phyloP scores from a whole-genome alignment of 2,329 filamentous ascomycete genomes.

The Colletotrichum cereale region DNA sequence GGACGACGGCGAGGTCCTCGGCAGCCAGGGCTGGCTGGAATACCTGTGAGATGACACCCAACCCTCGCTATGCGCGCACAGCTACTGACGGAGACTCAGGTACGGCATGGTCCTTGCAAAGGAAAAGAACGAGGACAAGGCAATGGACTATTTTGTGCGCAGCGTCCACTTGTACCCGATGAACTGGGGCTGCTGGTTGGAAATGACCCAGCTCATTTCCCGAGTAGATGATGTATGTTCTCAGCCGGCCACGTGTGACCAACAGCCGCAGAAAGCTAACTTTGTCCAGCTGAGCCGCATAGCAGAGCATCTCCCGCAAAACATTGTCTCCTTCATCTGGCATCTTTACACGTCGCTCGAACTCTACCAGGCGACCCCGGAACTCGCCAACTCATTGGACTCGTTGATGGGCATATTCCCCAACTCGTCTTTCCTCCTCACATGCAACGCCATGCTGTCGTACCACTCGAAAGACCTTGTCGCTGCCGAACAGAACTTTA shows the following conservation, averaged over 20 bases:
- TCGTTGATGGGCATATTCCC: conserved; percentile 89
- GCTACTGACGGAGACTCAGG: conserved; percentile 49
- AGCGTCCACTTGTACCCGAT: conserved; percentile 92
- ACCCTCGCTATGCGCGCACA: background rate
- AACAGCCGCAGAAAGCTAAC: conserved; percentile 45
- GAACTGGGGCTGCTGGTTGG: conserved; percentile 98
- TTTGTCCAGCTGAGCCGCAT: conserved; percentile 76
- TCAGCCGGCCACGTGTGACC: too few species aligned
- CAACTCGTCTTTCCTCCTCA: conserved; percentile 87
- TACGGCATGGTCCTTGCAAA: conserved; percentile 93
- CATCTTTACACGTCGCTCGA: conserved; percentile 92
- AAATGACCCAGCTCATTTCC: conserved; percentile 84
- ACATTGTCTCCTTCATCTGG: conserved; percentile 95
- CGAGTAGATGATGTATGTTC: conserved; percentile 82
- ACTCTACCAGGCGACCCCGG: conserved; percentile 86
- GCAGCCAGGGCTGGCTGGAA: conserved; percentile 92
- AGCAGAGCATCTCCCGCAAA: conserved; percentile 81
- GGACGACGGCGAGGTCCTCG: conserved; percentile 69
- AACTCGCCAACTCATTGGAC: conserved; percentile 79
- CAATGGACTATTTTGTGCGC: conserved; percentile 86
- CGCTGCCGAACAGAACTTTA: conserved; percentile 75
- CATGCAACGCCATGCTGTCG: conserved; percentile 86
- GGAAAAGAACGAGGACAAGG: conserved; percentile 88
- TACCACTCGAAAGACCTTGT: conserved; percentile 91
- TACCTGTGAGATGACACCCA: conserved; percentile 68